Percentiles rank a stretch among this genome's conserved stretches.
phyloP scores from a whole-genome alignment of 352 stramenopile genomes.

The Globisporangium cederbergense region DNA sequence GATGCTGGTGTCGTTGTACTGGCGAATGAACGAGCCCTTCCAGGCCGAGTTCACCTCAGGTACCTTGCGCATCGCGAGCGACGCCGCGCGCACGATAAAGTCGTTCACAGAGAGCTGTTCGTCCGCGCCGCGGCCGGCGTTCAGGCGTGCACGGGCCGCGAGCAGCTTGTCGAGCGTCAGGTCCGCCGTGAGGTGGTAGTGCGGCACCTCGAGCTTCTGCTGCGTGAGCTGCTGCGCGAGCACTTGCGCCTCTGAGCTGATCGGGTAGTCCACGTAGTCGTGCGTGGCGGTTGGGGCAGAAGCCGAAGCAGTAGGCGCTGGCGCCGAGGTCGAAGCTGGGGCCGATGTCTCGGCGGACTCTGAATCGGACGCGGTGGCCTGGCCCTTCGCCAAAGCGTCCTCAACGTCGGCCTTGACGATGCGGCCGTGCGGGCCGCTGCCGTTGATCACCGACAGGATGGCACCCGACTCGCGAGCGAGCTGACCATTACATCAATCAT shows the following conservation, averaged over 20 bases:
- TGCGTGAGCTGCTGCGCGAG: constrained; percentile 88
- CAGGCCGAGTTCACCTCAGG: constrained; percentile 89
- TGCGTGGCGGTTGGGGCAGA: constrained; percentile 37
- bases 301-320: constrained; percentile 14
- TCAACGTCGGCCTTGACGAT: constrained; percentile 95
- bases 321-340: constrained; percentile 20
- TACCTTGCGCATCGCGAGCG: constrained; percentile 95
- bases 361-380: constrained; percentile 19
- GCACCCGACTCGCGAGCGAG: constrained; percentile 78
- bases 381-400: constrained; percentile 77
- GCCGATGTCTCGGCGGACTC: constrained; percentile 13
- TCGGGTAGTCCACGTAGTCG: constrained; percentile 92
- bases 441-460: constrained; percentile 63
- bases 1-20: constrained; percentile 95
- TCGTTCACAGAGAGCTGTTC: constrained; percentile 97
- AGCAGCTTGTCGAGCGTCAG: constrained; percentile 92
- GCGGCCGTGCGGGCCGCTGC: constrained; percentile 84
- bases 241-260: constrained; percentile 74
- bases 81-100: constrained; percentile 95
- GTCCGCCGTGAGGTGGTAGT: constrained; percentile 97
- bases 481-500: constrained; percentile 1
- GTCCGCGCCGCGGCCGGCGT: constrained; percentile 89
- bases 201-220: constrained; percentile 93
- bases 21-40: constrained; percentile 90
- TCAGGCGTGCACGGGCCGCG: constrained; percentile 86